Evolutionary conservation across 1,284 basidiomycete genomes (phyloP).

Genomic region (Cutaneotrichosporon sp.): DNA sequence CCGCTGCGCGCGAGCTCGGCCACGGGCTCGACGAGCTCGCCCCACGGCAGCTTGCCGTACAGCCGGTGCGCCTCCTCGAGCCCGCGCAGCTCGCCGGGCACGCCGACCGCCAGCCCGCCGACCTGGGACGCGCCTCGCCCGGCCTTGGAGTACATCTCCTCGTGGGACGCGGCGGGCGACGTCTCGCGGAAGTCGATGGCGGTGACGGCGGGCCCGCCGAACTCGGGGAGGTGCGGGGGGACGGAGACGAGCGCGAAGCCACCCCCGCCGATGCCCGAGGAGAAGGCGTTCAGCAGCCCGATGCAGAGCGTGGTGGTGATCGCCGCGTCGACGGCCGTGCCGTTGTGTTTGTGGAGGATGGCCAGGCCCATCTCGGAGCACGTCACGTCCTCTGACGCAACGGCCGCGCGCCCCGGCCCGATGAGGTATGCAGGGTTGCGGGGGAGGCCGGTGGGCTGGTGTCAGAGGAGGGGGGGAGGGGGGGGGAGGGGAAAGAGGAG

Average conservation of each 20-base stretch:
- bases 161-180: slow-evolving; percentile 69
- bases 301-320: slow-evolving; percentile 78
- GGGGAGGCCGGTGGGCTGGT: slow-evolving; percentile 52
- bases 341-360: slow-evolving; percentile 69
- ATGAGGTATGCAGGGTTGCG: slow-evolving; percentile 74
- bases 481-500: no score
- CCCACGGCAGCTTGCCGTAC: slow-evolving; percentile 67
- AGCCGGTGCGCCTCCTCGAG: slow-evolving; percentile 55
- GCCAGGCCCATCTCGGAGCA: slow-evolving; percentile 82
- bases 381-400: slow-evolving; percentile 80
- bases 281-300: slow-evolving; percentile 87
- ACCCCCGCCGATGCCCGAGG: slow-evolving; percentile 80
- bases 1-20: slow-evolving; percentile 68
- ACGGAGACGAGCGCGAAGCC: slow-evolving; percentile 88
- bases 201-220: slow-evolving; percentile 60
- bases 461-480: no score
- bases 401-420: slow-evolving; percentile 72
- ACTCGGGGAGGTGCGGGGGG: slow-evolving; percentile 51
- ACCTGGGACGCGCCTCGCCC: slow-evolving; percentile 72
- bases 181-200: slow-evolving; percentile 88
- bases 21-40: slow-evolving; percentile 71
- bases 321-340: slow-evolving; percentile 87
- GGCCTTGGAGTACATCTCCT: slow-evolving; percentile 71
- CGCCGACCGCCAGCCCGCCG: slow-evolving; percentile 79
- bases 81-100: slow-evolving; percentile 83